Evolutionary conservation across 345 rosid genomes (phyloP).

Genomic region (Hypericum perforatum): DNA sequence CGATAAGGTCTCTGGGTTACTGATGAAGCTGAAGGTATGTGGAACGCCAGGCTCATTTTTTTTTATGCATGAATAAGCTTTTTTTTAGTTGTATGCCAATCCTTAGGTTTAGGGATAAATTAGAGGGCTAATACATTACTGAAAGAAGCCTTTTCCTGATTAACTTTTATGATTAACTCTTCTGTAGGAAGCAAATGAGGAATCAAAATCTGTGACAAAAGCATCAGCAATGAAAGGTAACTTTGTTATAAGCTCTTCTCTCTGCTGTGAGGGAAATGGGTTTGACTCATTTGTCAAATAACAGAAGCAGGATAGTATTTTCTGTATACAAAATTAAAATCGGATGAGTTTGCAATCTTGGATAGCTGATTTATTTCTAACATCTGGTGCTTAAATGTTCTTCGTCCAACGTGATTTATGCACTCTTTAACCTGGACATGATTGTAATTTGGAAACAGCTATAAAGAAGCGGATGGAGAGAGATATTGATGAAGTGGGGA

Average conservation of each 20-base stretch:
- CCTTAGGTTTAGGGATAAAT: background rate
- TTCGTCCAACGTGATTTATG: too few species aligned
- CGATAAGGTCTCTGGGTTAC: constrained; percentile 40
- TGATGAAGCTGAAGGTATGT: constrained; percentile 53
- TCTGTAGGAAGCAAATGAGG: constrained; percentile 86
- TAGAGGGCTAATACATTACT: background rate
- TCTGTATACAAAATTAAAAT: too few species aligned
- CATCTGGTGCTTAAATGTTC: too few species aligned
- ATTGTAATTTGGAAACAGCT: constrained; percentile 22
- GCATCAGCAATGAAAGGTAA: constrained; percentile 91
- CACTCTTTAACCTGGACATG: too few species aligned
- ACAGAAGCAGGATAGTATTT: too few species aligned
- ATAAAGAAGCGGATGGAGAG: constrained; percentile 87
- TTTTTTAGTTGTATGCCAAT: background rate
- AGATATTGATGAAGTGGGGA: constrained; percentile 93
- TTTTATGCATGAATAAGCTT: background rate
- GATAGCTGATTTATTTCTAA: too few species aligned
- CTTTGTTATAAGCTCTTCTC: too few species aligned
- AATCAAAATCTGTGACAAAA: constrained; percentile 83
- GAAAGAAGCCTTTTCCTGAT: background rate
- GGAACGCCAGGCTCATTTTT: constrained; percentile 3
- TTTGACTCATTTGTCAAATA: too few species aligned
- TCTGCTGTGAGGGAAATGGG: too few species aligned
- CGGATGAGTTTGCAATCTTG: too few species aligned
- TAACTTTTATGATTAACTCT: background rate